phyloP scores from a whole-genome alignment of 2,329 filamentous ascomycete species.

The Rhynchosporium agropyri region DNA sequence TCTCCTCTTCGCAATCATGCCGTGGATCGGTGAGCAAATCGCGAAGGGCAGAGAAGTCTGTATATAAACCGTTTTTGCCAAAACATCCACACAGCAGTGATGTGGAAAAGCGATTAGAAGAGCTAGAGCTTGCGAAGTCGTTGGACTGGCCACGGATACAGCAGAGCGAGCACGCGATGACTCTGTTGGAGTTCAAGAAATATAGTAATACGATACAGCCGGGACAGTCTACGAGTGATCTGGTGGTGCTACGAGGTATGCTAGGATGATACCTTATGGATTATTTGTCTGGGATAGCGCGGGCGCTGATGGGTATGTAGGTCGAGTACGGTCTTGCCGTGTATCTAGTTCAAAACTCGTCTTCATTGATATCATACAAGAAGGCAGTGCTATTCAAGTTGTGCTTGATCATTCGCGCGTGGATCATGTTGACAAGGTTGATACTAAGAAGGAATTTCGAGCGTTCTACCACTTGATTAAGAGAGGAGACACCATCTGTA shows the following conservation, averaged over 20 bases:
- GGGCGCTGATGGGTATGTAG: conserved; percentile 48
- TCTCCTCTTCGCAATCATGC: conserved; percentile 39
- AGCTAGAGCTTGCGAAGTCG: conserved; percentile 53
- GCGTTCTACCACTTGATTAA: conserved; percentile 67
- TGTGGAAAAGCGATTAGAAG: conserved; percentile 53
- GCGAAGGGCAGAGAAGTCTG: background rate
- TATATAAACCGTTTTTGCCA: background rate
- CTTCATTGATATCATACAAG: conserved; percentile 80
- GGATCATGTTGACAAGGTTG: conserved; percentile 37
- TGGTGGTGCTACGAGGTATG: conserved; percentile 38
- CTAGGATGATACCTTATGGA: conserved; percentile 3
- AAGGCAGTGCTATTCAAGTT: conserved; percentile 72
- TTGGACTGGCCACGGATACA: conserved; percentile 59
- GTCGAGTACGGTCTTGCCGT: conserved; percentile 74
- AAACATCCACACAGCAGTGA: conserved; percentile 13
- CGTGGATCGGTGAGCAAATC: background rate
- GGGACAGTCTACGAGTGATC: conserved; percentile 33
- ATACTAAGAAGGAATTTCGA: conserved; percentile 53
- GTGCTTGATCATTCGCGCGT: conserved; percentile 68
- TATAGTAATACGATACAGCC: conserved; percentile 45
- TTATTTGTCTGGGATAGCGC: conserved; percentile 20
- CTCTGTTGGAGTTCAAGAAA: conserved; percentile 35
- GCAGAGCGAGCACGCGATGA: conserved; percentile 43
- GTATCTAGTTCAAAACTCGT: conserved; percentile 75
- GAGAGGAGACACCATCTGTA: conserved; percentile 83